phyloP scores from a whole-genome alignment of 177 flowering plant genomes.

The Viscum album region DNA sequence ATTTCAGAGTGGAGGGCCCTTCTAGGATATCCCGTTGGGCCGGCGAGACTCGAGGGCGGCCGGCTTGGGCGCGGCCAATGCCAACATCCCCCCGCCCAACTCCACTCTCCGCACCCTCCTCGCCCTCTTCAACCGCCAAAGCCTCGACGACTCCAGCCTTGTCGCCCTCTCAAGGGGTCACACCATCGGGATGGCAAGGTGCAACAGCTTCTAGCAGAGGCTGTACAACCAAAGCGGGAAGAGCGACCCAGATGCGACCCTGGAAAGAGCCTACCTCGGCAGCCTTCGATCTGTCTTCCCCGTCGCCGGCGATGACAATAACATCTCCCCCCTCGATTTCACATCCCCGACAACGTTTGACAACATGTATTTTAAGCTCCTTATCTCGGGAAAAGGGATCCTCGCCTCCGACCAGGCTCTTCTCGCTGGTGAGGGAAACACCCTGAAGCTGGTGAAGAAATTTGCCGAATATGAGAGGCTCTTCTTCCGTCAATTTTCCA shows the following conservation, averaged over 20 bases:
- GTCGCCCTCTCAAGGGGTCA: conserved; percentile 95
- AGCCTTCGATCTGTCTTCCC: conserved; percentile 58
- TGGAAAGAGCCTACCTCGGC: conserved; percentile 43
- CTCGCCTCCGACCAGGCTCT: conserved; percentile 75
- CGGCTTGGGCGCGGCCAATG: conserved; percentile 50
- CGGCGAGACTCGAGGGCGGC: conserved; percentile 83
- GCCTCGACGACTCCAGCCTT: conserved; percentile 64
- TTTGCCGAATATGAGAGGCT: conserved; percentile 50
- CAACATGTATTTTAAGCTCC: conserved; percentile 69
- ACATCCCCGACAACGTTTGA: conserved; percentile 63
- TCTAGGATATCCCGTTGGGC: conserved; percentile 81
- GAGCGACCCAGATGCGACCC: conserved; percentile 59
- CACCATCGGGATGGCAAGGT: conserved; percentile 77
- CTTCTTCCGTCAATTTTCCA: conserved; percentile 58
- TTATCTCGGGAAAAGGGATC: conserved; percentile 67
- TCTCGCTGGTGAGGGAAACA: conserved; percentile 29
- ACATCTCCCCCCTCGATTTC: conserved; percentile 61
- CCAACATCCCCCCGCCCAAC: conserved; percentile 69
- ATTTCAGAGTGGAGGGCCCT: conserved; percentile 74
- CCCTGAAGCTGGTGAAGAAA: conserved; percentile 38
- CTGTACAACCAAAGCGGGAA: conserved; percentile 73
- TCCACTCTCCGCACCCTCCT: conserved; percentile 58
- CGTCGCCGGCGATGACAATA: conserved; percentile 62
- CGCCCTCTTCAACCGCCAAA: conserved; percentile 52
- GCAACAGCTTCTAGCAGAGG: conserved; percentile 65